Conservation (phyloP, 495 filamentous ascomycete species). For the Lophiostoma macrostomum region DNA sequence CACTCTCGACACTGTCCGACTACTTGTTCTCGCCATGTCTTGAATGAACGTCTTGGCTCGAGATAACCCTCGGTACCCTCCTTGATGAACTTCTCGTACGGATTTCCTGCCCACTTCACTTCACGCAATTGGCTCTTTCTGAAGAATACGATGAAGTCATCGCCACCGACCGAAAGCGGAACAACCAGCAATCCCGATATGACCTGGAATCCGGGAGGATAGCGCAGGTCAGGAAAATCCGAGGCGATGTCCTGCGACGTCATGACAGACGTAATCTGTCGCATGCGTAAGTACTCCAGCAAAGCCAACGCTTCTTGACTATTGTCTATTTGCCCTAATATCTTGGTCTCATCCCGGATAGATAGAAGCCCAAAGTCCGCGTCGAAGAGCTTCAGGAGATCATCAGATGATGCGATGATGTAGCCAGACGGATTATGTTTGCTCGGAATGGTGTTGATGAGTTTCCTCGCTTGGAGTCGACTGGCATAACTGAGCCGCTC, state of each 20-base stretch:
- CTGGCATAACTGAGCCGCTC: conserved; percentile 86
- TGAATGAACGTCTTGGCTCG: conserved; percentile 75
- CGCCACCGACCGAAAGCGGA: conserved; percentile 70
- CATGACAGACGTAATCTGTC: conserved; percentile 71
- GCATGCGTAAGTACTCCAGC: conserved; percentile 79
- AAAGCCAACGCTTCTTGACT: conserved; percentile 82
- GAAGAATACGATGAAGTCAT: conserved; percentile 92
- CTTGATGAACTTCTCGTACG: conserved; percentile 73
- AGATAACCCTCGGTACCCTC: conserved; percentile 67
- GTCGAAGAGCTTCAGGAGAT: conserved; percentile 80
- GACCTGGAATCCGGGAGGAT: conserved; percentile 72
- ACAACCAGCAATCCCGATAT: conserved; percentile 84
- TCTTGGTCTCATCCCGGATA: conserved; percentile 84
- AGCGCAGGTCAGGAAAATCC: conserved; percentile 82
- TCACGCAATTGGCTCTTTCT: conserved; percentile 72
- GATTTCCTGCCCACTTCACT: conserved; percentile 92
- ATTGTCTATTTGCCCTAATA: conserved; percentile 70
- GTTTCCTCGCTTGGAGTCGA: conserved; percentile 73
- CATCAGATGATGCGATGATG: conserved; percentile 87
- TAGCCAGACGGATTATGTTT: conserved; percentile 85
- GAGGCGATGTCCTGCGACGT: conserved; percentile 71
- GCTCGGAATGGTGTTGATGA: conserved; percentile 76
- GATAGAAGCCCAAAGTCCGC: conserved; percentile 85
- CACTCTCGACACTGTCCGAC: conserved; percentile 71
- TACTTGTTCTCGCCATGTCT: conserved; percentile 72